Evolutionary conservation across 805 yeast species (phyloP).

Genomic region (Myxozyma monticola): DNA sequence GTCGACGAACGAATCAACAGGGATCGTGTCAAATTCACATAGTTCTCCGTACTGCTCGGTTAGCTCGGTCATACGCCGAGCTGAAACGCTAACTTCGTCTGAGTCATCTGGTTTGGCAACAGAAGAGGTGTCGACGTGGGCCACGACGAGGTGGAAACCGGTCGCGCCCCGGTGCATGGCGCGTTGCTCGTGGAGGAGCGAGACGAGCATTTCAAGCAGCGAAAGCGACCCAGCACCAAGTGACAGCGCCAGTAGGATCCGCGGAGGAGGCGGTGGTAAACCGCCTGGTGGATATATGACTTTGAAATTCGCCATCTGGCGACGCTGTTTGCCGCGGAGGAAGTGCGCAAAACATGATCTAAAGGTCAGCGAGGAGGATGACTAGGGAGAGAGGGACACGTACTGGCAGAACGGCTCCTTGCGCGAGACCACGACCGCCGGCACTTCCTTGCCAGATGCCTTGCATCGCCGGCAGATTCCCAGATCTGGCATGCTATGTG

Average conservation of each 20-base stretch:
- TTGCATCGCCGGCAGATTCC: too few species aligned
- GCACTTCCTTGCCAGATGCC: too few species aligned
- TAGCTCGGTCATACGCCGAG: conserved; percentile 33
- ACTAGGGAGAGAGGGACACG: background rate
- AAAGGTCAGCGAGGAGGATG: background rate
- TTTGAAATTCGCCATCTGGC: conserved; percentile 75
- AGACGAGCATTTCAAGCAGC: conserved; percentile 63
- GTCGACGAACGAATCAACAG: conserved; percentile 6
- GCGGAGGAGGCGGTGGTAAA: conserved; percentile 46
- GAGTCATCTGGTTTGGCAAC: too few species aligned
- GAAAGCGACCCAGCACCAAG: conserved; percentile 49
- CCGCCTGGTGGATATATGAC: conserved; percentile 59
- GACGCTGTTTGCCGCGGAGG: conserved; percentile 75
- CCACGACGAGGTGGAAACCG: conserved; percentile 63
- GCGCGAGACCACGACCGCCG: conserved; percentile 52
- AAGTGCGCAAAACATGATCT: conserved; percentile 66
- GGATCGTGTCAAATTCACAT: conserved; percentile 28
- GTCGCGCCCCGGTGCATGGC: conserved; percentile 60
- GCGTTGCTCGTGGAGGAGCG: conserved; percentile 62
- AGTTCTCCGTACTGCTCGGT: conserved; percentile 36
- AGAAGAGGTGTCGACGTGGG: conserved; percentile 49
- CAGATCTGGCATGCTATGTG: too few species aligned
- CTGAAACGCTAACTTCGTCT: too few species aligned
- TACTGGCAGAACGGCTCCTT: conserved; percentile 64
- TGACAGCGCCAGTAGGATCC: conserved; percentile 35